phyloP scores from a whole-genome alignment of 2,329 filamentous ascomycete species.

The Achaetomium macrosporum region DNA sequence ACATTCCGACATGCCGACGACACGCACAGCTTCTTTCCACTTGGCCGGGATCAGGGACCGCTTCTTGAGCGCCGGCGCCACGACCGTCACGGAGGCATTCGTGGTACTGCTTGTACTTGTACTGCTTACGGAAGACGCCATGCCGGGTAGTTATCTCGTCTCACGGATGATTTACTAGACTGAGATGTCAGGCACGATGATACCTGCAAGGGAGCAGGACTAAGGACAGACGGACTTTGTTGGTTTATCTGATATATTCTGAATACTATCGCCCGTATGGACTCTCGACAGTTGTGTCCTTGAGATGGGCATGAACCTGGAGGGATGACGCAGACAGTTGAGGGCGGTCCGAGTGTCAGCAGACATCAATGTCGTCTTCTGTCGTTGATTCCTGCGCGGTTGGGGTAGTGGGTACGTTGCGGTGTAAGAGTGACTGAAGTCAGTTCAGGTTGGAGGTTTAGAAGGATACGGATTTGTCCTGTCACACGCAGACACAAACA shows the following conservation, averaged over 20 bases:
- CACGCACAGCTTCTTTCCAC: conserved; percentile 54
- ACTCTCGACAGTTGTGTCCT: conserved; percentile 49
- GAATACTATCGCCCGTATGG: conserved; percentile 52
- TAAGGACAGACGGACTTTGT: conserved; percentile 14
- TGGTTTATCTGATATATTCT: conserved; percentile 41
- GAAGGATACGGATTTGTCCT: not conserved
- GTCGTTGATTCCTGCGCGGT: conserved; percentile 9
- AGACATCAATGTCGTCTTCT: conserved; percentile 51
- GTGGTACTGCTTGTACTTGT: conserved; percentile 14
- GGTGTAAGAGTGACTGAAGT: conserved; percentile 10
- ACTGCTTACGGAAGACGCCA: conserved; percentile 38
- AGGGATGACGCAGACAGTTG: conserved; percentile 51
- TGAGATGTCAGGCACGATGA: not conserved
- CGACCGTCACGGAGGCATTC: conserved; percentile 24
- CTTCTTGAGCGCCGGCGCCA: conserved; percentile 25
- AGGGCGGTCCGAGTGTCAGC: conserved; percentile 52
- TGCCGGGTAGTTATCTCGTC: conserved; percentile 31
- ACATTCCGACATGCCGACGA: conserved; percentile 60
- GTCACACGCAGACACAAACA: conserved; percentile 8
- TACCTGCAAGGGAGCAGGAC: not conserved
- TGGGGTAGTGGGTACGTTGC: not conserved
- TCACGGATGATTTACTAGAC: not conserved
- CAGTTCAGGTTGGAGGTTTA: not conserved
- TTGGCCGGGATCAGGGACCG: conserved; percentile 47
- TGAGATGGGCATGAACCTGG: conserved; percentile 52